Evolutionary conservation across 169 alveolate species (phyloP).

Genomic region (Plasmodium knowlesi): DNA sequence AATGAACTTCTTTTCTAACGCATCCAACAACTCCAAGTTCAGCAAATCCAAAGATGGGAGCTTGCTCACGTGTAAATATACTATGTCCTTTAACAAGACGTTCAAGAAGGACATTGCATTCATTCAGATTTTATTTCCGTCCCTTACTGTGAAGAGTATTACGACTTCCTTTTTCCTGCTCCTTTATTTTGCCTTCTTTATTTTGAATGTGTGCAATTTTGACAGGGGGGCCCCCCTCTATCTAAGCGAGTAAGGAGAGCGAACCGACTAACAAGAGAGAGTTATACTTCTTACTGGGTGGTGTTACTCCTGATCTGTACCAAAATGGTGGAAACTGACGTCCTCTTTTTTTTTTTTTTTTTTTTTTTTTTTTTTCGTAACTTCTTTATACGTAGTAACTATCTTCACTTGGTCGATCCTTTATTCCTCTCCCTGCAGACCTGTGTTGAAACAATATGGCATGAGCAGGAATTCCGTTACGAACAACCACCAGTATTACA

Average conservation of each 20-base stretch:
- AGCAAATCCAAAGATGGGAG: background rate
- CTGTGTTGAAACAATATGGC: constrained; percentile 13
- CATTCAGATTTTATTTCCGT: constrained; percentile 63
- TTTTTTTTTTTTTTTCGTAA: background rate
- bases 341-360: background rate
- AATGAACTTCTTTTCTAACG: constrained; percentile 20
- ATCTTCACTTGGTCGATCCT: background rate
- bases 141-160: background rate
- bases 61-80: constrained; percentile 10
- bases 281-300: too few species aligned
- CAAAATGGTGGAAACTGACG: background rate
- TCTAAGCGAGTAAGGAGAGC: constrained; percentile 24
- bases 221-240: constrained; percentile 11
- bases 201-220: constrained; percentile 1
- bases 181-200: background rate
- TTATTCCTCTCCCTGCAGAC: background rate
- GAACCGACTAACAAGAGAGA: too few species aligned
- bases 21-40: background rate
- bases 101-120: constrained; percentile 41
- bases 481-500: constrained; percentile 28
- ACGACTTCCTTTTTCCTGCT: constrained; percentile 10
- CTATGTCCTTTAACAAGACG: constrained; percentile 33
- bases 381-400: background rate
- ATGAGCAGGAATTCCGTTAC: constrained; percentile 7
- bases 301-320: background rate